Evolutionary conservation across 2,329 filamentous ascomycete species (phyloP).

Genomic region (Sclerotinia spermophila): DNA sequence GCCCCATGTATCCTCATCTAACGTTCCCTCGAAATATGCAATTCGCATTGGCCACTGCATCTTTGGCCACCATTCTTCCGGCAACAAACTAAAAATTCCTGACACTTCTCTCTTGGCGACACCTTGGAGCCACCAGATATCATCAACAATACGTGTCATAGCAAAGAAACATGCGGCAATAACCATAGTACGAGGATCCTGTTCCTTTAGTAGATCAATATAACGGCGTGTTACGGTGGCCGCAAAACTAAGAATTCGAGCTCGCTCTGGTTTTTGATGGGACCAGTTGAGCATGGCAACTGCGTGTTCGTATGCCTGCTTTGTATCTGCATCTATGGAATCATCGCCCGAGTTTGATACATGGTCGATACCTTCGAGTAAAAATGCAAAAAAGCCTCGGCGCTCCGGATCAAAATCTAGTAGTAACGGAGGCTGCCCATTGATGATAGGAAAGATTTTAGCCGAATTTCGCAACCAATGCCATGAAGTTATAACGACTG

Average conservation of each 20-base stretch:
- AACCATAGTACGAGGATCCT: conserved; percentile 42
- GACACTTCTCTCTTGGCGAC: conserved; percentile 63
- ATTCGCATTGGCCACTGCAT: conserved; percentile 37
- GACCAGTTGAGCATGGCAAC: conserved; percentile 66
- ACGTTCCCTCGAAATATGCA: conserved; percentile 31
- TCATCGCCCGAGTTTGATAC: conserved; percentile 44
- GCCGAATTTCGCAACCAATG: conserved; percentile 57
- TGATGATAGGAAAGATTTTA: conserved; percentile 58
- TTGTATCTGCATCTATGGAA: conserved; percentile 36
- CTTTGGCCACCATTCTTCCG: conserved; percentile 34
- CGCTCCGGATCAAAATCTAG: conserved; percentile 53
- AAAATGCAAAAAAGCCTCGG: conserved; percentile 57
- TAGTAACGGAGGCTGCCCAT: conserved; percentile 59
- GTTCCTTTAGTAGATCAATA: conserved; percentile 56
- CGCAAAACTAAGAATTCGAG: conserved; percentile 59
- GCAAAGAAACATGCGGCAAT: conserved; percentile 36
- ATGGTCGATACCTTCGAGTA: conserved; percentile 55
- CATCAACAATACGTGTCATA: conserved; percentile 32
- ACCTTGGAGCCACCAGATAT: conserved; percentile 64
- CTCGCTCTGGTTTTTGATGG: conserved; percentile 56
- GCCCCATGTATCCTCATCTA: conserved; percentile 35
- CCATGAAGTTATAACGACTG: conserved; percentile 61
- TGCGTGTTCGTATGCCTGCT: conserved; percentile 59
- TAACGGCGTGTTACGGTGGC: conserved; percentile 60
- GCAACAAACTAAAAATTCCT: conserved; percentile 41